These are phyloP conservation scores for Candida albicans DNA, from an alignment of 1,139 yeast genomes.

Conservation along the genomic window DNA sequence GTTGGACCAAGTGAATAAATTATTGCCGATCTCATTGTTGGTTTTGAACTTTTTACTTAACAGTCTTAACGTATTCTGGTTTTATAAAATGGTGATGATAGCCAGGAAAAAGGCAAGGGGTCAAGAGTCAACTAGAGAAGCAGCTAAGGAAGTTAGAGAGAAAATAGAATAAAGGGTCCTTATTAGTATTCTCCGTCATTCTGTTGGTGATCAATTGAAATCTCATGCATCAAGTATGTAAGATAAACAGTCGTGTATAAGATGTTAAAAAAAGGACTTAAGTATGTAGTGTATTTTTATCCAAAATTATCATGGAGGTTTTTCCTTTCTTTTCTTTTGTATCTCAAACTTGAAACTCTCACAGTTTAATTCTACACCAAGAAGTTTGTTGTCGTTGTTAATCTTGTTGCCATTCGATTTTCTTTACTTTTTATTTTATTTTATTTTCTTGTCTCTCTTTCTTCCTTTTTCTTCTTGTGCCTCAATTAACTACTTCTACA, in stretches of 20 bases:
- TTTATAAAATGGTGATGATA: conserved; percentile 76
- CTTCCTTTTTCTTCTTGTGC: background rate
- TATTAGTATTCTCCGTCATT: background rate
- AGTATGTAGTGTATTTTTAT: background rate
- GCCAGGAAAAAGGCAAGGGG: conserved; percentile 52
- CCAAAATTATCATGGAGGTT: background rate
- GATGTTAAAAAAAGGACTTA: background rate
- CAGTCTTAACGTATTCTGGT: conserved; percentile 72
- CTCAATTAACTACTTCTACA: too few species aligned
- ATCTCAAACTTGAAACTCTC: conserved; percentile 3
- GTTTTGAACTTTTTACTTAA: conserved; percentile 66
- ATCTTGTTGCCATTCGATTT: background rate
- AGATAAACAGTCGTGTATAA: background rate
- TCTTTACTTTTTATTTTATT: background rate
- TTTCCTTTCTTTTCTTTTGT: background rate
- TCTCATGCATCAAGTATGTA: background rate
- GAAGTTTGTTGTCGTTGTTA: conserved; percentile 2
- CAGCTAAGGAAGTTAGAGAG: conserved; percentile 22
- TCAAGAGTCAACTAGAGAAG: conserved; percentile 21
- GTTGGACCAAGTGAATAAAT: conserved; percentile 25
- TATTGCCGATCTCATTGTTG: conserved; percentile 47
- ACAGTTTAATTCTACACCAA: background rate
- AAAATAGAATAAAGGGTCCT: conserved; percentile 22
- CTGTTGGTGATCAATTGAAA: too few species aligned
- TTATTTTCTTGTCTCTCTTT: background rate